Conservation (phyloP, 2,329 filamentous ascomycete species). For the Colletotrichum salicis region DNA sequence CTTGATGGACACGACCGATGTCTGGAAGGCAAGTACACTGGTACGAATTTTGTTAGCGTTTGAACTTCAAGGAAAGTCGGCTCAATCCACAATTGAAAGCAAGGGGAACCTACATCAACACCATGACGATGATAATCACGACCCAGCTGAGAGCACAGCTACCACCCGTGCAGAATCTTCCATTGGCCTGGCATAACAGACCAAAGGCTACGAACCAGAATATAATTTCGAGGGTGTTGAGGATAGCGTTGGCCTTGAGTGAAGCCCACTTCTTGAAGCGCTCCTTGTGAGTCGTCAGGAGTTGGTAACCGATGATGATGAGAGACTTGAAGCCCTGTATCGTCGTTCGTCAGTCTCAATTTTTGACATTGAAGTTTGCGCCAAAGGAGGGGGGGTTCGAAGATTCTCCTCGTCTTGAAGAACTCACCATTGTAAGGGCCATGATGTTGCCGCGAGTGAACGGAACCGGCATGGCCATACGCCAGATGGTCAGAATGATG, state of each 20-base stretch:
- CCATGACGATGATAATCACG: constrained; percentile 17
- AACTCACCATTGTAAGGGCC: constrained; percentile 28
- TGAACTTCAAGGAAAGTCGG: neutral
- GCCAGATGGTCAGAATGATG: constrained; percentile 23
- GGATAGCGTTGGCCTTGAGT: constrained; percentile 52
- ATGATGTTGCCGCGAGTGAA: constrained; percentile 30
- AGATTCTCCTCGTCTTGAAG: neutral
- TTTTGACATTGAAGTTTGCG: neutral
- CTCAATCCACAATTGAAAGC: too few relatives aligned
- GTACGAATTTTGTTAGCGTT: too few relatives aligned
- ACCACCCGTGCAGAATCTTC: constrained; percentile 22
- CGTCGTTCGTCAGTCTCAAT: neutral
- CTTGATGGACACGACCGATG: constrained; percentile 19
- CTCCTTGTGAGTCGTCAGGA: constrained; percentile 48
- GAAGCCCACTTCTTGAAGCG: constrained; percentile 48
- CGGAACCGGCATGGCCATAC: constrained; percentile 17
- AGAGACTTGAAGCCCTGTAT: constrained; percentile 49
- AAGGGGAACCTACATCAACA: constrained; percentile 22
- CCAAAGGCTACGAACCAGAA: constrained; percentile 47
- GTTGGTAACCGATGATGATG: constrained; percentile 52
- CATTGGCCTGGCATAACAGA: constrained; percentile 17
- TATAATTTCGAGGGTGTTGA: constrained; percentile 52
- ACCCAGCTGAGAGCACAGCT: constrained; percentile 33
- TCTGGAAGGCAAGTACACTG: constrained; percentile 29
- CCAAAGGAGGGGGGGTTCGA: neutral